Percentiles rank a stretch among this genome's conserved stretches.
Conservation (phyloP, 75 land plant species). For the Sequoiadendron giganteum region DNA sequence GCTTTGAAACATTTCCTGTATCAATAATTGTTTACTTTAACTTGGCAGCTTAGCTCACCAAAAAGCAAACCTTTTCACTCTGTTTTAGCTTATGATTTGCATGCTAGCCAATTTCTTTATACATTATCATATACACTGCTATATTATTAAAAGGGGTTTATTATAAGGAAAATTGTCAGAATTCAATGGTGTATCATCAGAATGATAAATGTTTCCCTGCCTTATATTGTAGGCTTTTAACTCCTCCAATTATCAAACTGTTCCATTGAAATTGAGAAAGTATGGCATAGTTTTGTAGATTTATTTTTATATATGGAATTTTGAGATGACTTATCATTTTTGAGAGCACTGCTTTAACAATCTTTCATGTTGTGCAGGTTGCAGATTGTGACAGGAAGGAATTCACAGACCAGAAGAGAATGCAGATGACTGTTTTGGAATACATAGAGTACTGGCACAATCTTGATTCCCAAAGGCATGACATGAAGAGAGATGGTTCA, state of each 20-base stretch:
- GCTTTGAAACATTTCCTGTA: background rate
- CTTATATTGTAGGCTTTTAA: background rate
- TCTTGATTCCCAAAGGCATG: background rate
- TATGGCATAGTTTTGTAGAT: background rate
- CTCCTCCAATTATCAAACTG: background rate
- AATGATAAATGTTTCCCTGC: background rate
- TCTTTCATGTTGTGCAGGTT: conserved; percentile 38
- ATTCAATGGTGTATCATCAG: background rate
- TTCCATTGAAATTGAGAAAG: background rate
- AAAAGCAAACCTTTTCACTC: background rate
- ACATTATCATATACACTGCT: background rate
- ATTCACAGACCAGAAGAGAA: conserved; percentile 79
- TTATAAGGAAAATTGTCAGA: background rate
- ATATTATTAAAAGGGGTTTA: background rate
- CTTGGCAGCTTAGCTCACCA: background rate
- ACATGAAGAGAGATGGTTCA: background rate
- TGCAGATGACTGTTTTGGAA: conserved; percentile 77
- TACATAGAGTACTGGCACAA: conserved; percentile 55
- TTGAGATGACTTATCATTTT: background rate
- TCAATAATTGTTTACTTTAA: background rate
- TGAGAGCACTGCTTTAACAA: background rate
- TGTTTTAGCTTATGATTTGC: background rate
- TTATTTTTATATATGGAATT: background rate
- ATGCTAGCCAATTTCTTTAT: background rate
- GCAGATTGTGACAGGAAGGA: conserved; percentile 77